Base-by-base conservation (phyloP, 169 alveolate species). In the Plasmodium inui region DNA sequence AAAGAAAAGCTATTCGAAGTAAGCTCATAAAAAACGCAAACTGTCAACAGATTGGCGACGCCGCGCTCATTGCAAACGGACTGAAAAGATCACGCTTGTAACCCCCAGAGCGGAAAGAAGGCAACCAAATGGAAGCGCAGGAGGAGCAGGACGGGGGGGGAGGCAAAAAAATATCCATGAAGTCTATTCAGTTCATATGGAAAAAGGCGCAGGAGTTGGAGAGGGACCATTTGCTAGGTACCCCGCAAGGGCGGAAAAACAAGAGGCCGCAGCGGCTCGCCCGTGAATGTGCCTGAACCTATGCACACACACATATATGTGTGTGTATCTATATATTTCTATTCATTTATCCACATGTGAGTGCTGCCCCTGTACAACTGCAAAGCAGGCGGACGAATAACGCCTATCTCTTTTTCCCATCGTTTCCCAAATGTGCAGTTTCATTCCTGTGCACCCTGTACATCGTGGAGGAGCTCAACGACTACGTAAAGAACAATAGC, bases 201-300 rank as follows among this genome's bases (percentile, higher is more conserved):
- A 80, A 91, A 46, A 91, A 91, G 57, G 72, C 95, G 6, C 92
- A 91, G 37, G 95, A 91, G 53, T 57, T 91, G 32, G 95, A 91
- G 46, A 91, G 57, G 55, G 79, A 91, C 41, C 95, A 91, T 70
- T 71, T 73, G 57, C 74, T 91, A 91, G 84, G 95, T 91, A 89
- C 30, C 55, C 79, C 41, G 4, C 32, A 34, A 37, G 44, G 32
- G 71, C 37, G 32, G 22, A 50, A 50, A 50, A 8, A 50, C 37
- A 22, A 22, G 12, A 67, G 41, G 76, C n/a, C 37, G 37, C 37
- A 50, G 61, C 61, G 61, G 61, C 22, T 12, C 61, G 61, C 6
- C n/a, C 3, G 55, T 10, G 61, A 50, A 14, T 50, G 37, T 67
- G 76, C 76, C 30, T 67, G 37, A 82, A 82, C 12, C 30, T 22